A percentile compares a stretch with the other conserved stretches of the same genome.
Conservation (phyloP, 768 basidiomycete genomes). For the Symmetrospora coprosmae region DNA sequence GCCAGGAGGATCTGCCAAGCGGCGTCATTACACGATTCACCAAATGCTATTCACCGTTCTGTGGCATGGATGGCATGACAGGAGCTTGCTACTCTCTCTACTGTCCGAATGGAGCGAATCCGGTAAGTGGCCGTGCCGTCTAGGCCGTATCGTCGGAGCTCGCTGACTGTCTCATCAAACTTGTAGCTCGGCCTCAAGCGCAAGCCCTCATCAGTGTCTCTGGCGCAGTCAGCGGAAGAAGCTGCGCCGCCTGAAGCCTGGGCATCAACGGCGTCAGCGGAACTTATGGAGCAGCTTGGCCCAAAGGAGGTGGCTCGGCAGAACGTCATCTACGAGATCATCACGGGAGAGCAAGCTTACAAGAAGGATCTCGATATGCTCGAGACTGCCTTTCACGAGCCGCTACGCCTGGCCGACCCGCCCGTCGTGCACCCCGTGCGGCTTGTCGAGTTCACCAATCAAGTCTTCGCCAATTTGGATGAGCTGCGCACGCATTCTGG, state of each 20-base stretch:
- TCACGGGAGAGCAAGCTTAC: slow-evolving; percentile 78
- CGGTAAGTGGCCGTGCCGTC: not conserved
- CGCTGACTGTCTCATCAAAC: not conserved
- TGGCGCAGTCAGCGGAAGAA: slow-evolving; percentile 5
- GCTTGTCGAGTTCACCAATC: slow-evolving; percentile 70
- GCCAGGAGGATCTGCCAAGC: slow-evolving; percentile 56
- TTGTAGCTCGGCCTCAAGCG: slow-evolving; percentile 3
- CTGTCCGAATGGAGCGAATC: slow-evolving; percentile 3
- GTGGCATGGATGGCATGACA: slow-evolving; percentile 48
- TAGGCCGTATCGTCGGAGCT: not conserved
- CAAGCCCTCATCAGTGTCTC: not conserved
- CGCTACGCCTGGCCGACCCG: slow-evolving; percentile 56
- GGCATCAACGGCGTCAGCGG: slow-evolving; percentile 61
- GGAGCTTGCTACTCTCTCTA: slow-evolving; percentile 20
- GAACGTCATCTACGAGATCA: slow-evolving; percentile 61
- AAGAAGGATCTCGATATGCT: slow-evolving; percentile 71
- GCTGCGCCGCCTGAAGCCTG: slow-evolving; percentile 49
- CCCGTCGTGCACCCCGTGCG: slow-evolving; percentile 53
- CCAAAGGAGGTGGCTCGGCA: slow-evolving; percentile 53
- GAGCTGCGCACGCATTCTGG: slow-evolving; percentile 73
- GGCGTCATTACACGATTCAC: slow-evolving; percentile 81
- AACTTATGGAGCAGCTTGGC: slow-evolving; percentile 56
- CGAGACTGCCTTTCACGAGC: slow-evolving; percentile 62
- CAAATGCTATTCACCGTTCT: slow-evolving; percentile 56
- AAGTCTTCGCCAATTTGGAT: slow-evolving; percentile 75